Conservation (phyloP, 225 moss, liverwort and hornwort genomes). For the Pseudisothecium myosuroides region DNA sequence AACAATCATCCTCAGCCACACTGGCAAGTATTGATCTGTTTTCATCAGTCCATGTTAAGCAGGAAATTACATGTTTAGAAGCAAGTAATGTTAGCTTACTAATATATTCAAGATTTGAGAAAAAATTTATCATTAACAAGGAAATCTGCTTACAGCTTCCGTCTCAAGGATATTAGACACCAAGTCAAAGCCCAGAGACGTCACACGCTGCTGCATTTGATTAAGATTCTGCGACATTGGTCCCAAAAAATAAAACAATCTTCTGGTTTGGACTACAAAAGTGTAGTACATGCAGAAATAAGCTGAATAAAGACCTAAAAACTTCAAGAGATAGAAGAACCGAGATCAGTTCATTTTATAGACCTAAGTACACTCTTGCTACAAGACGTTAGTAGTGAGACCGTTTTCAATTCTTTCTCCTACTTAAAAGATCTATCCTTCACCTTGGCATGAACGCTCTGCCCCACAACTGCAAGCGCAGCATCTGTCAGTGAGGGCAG, state of each 20-base stretch:
- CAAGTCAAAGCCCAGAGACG: conserved; percentile 14
- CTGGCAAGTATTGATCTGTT: background rate
- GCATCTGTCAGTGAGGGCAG: conserved; percentile 57
- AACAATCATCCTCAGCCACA: background rate
- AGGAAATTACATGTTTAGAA: background rate
- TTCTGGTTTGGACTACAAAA: background rate
- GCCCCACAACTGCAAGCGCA: conserved; percentile 58
- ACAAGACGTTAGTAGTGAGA: background rate
- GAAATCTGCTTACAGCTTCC: conserved; percentile 11
- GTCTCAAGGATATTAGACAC: conserved; percentile 18
- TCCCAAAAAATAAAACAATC: background rate
- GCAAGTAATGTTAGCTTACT: background rate
- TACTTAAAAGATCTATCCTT: background rate
- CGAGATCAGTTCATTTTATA: background rate
- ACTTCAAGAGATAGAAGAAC: background rate
- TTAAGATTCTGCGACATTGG: conserved; percentile 6
- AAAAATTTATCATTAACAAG: background rate
- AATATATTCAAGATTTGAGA: background rate
- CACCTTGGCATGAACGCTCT: conserved; percentile 49
- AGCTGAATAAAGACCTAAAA: background rate
- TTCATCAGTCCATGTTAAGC: background rate
- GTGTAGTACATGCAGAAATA: background rate
- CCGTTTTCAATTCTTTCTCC: background rate
- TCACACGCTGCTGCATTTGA: conserved; percentile 3
- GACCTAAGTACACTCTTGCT: background rate